Conservation (phyloP, 1,139 yeast species). For the Candida sojae region DNA sequence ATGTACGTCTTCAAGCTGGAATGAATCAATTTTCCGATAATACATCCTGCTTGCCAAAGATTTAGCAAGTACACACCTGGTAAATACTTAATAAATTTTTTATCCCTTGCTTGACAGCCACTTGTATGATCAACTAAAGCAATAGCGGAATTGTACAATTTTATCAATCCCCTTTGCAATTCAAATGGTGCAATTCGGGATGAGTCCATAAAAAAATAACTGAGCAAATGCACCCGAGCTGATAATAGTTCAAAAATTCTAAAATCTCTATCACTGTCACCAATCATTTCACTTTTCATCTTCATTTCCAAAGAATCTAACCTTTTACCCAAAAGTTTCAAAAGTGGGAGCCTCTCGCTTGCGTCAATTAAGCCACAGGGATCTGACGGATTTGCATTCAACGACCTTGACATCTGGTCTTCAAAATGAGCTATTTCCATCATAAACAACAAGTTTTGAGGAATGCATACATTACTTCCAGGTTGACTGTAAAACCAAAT, state of each 20-base stretch:
- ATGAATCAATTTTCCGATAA: constrained; percentile 75
- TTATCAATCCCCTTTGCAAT: constrained; percentile 71
- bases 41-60: constrained; percentile 90
- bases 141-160: constrained; percentile 77
- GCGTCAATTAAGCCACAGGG: constrained; percentile 67
- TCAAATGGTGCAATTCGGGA: constrained; percentile 57
- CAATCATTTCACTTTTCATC: constrained; percentile 28
- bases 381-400: constrained; percentile 72
- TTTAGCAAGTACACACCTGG: constrained; percentile 82
- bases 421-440: constrained; percentile 82
- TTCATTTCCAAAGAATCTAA: constrained; percentile 72
- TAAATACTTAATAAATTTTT: constrained; percentile 67
- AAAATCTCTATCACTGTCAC: constrained; percentile 53
- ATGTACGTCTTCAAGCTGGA: constrained; percentile 67
- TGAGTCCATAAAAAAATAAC: constrained; percentile 79
- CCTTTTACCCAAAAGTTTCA: constrained; percentile 69
- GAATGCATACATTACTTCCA: constrained; percentile 45
- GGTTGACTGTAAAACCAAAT: constrained; percentile 56
- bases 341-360: constrained; percentile 69
- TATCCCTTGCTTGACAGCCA: constrained; percentile 58
- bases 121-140: constrained; percentile 69
- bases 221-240: constrained; percentile 74
- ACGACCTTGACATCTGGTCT: constrained; percentile 77
- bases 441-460: constrained; percentile 68
- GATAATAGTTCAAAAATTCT: constrained; percentile 68